These are phyloP conservation scores for Allium sativum DNA, from an alignment of 106 monocot genomes.

Conservation along the genomic window DNA sequence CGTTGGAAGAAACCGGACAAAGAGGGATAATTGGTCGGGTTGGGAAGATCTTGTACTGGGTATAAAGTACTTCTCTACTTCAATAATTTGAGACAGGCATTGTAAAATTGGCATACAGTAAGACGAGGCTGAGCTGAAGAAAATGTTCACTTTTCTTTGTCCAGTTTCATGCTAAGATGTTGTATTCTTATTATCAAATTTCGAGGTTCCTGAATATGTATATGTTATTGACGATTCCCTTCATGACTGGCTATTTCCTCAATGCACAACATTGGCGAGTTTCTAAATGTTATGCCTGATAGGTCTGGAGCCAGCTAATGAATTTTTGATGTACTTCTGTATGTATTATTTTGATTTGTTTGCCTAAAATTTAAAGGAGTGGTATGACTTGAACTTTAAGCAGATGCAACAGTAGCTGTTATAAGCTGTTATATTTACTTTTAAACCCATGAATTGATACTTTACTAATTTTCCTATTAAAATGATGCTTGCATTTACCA, in stretches of 20 bases:
- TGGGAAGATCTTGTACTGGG: conserved; percentile 84
- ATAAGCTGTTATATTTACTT: too few relatives aligned
- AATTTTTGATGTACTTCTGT: too few relatives aligned
- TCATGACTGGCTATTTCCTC: conserved; percentile 98
- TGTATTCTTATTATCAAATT: conserved; percentile 28
- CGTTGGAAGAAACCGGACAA: conserved; percentile 75
- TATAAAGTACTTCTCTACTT: conserved; percentile 22
- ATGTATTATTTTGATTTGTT: too few relatives aligned
- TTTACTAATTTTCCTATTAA: too few relatives aligned
- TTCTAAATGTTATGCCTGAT: neutral
- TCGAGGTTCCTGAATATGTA: conserved; percentile 55
- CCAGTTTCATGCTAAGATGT: neutral
- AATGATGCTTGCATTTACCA: too few relatives aligned
- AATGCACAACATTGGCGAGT: conserved; percentile 81
- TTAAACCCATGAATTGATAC: too few relatives aligned
- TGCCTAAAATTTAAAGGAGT: too few relatives aligned
- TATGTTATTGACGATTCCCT: conserved; percentile 86
- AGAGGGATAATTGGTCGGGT: conserved; percentile 79
- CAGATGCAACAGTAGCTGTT: too few relatives aligned
- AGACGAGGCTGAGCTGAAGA: neutral
- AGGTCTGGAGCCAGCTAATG: too few relatives aligned
- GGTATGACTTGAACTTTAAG: too few relatives aligned
- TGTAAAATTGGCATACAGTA: neutral
- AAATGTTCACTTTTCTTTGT: neutral
- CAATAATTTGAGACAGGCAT: neutral